Conservation (phyloP, 1,284 basidiomycete species). For the Puccinia hordei region DNA sequence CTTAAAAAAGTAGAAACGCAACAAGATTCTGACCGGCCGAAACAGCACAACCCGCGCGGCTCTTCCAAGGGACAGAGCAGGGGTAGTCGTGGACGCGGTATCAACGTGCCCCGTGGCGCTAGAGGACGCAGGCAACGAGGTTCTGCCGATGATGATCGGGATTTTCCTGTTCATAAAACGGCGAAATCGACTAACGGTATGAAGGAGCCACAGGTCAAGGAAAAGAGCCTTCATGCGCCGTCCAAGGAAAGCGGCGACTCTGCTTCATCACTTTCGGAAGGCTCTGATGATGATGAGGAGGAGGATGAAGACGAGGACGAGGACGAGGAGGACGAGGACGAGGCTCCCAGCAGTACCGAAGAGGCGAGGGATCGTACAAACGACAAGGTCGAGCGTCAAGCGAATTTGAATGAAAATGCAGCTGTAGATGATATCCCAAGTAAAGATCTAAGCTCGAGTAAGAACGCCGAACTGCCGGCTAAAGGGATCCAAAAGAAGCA, state of each 20-base stretch:
- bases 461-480: not conserved
- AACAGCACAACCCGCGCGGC: not conserved
- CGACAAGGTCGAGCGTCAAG: conserved; percentile 9
- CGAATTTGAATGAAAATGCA: not conserved
- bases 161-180: not conserved
- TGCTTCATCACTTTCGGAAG: not conserved
- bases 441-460: not conserved
- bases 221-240: not conserved
- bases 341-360: not conserved
- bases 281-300: conserved; percentile 15
- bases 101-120: conserved; percentile 13
- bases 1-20: not conserved
- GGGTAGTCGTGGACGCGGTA: conserved; percentile 19
- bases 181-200: not conserved
- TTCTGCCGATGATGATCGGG: conserved; percentile 13
- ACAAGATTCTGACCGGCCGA: not conserved
- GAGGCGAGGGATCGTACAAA: not conserved
- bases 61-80: not conserved
- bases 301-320: conserved; percentile 8
- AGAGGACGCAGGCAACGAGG: conserved; percentile 15
- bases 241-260: not conserved
- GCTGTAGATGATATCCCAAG: not conserved
- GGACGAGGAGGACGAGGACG: conserved; percentile 1
- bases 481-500: conserved; percentile 31
- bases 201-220: not conserved